These are phyloP conservation scores for Solanum hybrid DNA, from an alignment of 305 asterid species.

Conservation along the genomic window DNA sequence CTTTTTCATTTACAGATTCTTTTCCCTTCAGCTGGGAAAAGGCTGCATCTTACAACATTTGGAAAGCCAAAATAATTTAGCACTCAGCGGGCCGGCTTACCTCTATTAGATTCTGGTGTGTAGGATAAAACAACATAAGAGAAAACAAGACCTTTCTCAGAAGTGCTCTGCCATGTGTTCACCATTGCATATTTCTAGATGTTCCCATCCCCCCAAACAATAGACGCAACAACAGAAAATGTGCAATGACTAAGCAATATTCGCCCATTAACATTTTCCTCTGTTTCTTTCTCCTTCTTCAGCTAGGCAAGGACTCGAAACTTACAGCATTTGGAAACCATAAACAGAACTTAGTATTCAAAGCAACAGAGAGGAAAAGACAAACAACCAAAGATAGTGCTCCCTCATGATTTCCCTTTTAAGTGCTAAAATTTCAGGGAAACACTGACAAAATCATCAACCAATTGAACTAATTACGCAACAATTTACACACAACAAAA, in stretches of 20 bases:
- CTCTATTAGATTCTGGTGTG: neutral
- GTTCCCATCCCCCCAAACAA: neutral
- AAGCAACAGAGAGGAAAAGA: neutral
- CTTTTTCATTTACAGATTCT: neutral
- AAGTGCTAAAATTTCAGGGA: too few relatives aligned
- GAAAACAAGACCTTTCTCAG: neutral
- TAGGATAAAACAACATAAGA: neutral
- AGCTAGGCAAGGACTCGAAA: neutral
- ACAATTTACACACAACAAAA: too few relatives aligned
- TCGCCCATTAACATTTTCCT: neutral
- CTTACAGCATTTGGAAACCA: neutral
- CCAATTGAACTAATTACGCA: too few relatives aligned
- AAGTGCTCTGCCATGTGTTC: neutral
- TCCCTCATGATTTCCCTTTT: neutral
- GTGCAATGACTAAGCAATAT: neutral
- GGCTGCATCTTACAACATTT: neutral
- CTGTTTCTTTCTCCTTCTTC: neutral
- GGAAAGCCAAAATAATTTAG: neutral
- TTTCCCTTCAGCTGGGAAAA: neutral
- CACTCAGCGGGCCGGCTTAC: neutral
- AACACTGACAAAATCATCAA: too few relatives aligned
- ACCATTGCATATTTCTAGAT: neutral
- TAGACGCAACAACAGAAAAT: neutral
- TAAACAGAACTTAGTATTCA: neutral
- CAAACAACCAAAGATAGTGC: neutral